A percentile compares a stretch with the other conserved stretches of the same genome.
phyloP scores from a whole-genome alignment of 192 early-diverging fungal species.

The Gamsiella multidivaricata region DNA sequence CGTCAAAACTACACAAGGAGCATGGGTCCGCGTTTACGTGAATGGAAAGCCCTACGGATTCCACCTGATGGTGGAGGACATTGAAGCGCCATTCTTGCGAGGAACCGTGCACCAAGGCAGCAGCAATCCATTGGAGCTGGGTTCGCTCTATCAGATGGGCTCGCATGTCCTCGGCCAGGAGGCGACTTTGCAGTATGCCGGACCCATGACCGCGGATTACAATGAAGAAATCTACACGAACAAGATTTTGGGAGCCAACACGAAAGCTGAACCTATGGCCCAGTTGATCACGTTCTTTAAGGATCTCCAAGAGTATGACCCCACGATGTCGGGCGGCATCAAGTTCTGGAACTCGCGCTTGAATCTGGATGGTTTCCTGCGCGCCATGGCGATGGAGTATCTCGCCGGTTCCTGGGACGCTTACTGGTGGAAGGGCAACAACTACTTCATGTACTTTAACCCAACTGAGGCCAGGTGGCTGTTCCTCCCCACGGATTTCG shows the following conservation, averaged over 20 bases:
- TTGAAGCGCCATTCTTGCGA: constrained; percentile 40
- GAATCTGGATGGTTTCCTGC: constrained; percentile 42
- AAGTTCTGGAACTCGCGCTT: constrained; percentile 36
- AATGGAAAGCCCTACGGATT: constrained; percentile 54
- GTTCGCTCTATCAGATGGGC: constrained; percentile 48
- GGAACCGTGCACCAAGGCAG: constrained; percentile 32
- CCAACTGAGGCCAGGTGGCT: constrained; percentile 22
- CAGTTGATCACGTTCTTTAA: constrained; percentile 42
- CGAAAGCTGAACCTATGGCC: constrained; percentile 30
- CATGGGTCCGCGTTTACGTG: constrained; percentile 49
- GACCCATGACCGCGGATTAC: constrained; percentile 26
- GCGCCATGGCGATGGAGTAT: constrained; percentile 48
- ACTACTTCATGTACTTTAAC: constrained; percentile 51
- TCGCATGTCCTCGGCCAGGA: constrained; percentile 27
- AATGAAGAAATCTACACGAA: constrained; percentile 42
- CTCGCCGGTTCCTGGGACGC: constrained; percentile 54
- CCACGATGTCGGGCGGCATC: constrained; percentile 8
- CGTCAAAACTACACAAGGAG: constrained; percentile 21
- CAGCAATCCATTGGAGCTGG: constrained; percentile 7
- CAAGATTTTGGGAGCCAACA: constrained; percentile 26
- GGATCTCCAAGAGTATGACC: constrained; percentile 41
- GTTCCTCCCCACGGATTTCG: constrained; percentile 55
- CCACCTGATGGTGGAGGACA: constrained; percentile 52
- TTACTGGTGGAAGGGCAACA: constrained; percentile 49
- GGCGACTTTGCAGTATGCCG: constrained; percentile 43